Conservation (phyloP, 2,329 filamentous ascomycete species). For the Venturiaceae sp. region DNA sequence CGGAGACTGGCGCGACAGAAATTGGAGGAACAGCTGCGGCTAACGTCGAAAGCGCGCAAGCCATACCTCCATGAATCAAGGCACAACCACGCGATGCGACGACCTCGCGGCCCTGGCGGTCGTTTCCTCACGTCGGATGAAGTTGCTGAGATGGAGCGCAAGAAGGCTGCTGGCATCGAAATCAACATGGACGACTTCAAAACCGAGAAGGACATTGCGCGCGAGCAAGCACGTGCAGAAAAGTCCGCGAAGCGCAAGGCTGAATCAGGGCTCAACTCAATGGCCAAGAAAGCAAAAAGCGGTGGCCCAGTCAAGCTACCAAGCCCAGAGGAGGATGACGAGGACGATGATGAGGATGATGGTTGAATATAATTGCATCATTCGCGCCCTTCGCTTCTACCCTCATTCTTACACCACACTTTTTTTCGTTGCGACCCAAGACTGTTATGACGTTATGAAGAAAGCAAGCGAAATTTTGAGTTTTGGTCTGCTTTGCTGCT, state of each 20-base stretch:
- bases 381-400: background rate
- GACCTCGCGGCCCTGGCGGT: conserved; percentile 86
- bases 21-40: conserved; percentile 80
- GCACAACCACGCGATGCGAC: conserved; percentile 96
- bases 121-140: conserved; percentile 95
- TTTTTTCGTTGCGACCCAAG: background rate
- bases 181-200: conserved; percentile 23
- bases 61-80: conserved; percentile 95
- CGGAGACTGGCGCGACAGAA: conserved; percentile 85
- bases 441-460: conserved; percentile 5
- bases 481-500: background rate
- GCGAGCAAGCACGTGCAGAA: conserved; percentile 17
- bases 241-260: conserved; percentile 42
- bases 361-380: background rate
- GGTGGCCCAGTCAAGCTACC: conserved; percentile 4
- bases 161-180: conserved; percentile 28
- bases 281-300: conserved; percentile 15
- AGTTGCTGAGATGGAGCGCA: conserved; percentile 77
- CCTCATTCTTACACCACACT: background rate
- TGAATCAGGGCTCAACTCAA: conserved; percentile 21
- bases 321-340: conserved; percentile 13
- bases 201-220: conserved; percentile 24
- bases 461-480: background rate
- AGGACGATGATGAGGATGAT: conserved; percentile 31
- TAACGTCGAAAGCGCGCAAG: conserved; percentile 92